Base-by-base conservation (phyloP, 352 stramenopile species). In the Phytophthora pini region DNA sequence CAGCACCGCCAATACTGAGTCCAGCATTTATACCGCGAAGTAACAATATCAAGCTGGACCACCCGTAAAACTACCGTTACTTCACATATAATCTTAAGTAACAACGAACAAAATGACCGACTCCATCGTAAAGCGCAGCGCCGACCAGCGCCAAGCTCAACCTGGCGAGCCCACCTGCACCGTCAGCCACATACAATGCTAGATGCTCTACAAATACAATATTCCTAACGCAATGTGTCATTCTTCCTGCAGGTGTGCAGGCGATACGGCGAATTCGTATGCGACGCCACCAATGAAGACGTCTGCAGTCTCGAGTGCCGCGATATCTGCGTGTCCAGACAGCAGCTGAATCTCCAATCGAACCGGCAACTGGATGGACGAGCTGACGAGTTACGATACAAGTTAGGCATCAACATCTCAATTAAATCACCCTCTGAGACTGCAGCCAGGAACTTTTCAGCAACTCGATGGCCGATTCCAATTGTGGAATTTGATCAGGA, bases 241-340 rank as follows among this genome's bases (percentile, higher is more conserved):
- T 53, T 44, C 4, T 11, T 31, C 29, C 2, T 47, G 11, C 27
- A 92, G 80, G 57, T 93, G 7, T 96, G 88, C 40, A 77, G 78
- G 15, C 80, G 82, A 32, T 94, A 80, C 39, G 88, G 88, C 64
- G 84, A 80, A 31, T 96, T 94, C 54, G 71, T 94, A 47, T 94
- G 88, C 52, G 88, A 96, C 50, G 72, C 64, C 24, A 96, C 88
- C 1, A 81, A 94, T 40, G 74, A 94, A 55, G 84, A 96, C 70
- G 88, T 96, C 11, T 96, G 88, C 65, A 93, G 82, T 61, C 50
- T 94, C 6, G 78, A 94, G 58, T 94, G 86, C 52, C 82, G 86
- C 17, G 75, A 92, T 39, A 10, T 77, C 6, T 87, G 76, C 45
- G 46, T 76, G 0, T 39, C 56, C 4, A 68, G 72, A 46, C 51